Evolutionary conservation across 2,329 filamentous ascomycete genomes (phyloP), one percentile per base, ranked within the genome.

Genomic region (Monosporascus sp.): DNA sequence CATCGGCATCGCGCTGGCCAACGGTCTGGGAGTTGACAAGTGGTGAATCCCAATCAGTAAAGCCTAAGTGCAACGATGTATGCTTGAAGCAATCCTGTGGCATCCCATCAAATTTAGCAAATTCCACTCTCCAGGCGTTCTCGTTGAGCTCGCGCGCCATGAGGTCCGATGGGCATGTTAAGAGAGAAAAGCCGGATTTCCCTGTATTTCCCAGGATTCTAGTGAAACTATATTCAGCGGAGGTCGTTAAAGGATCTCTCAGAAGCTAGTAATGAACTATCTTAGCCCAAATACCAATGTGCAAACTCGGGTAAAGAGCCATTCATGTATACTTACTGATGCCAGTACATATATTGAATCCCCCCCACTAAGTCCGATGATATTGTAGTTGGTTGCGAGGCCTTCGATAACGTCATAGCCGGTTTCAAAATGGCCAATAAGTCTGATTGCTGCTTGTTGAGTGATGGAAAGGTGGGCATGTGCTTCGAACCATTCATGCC

Each of bases 151-250:
- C 22, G n/a, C 40, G 43, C 24, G 41, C 36, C 36, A 46, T 49
- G 3, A 41, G 44, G 5, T 45, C 19, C 26, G 22, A 3, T 5
- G 48, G 41, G 17, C 47, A 41, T 8, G 37, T 45, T 6, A 56
- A 48, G 17, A 54, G 53, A 6, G 50, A 41, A 8, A 49, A 51
- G 27, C 54, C 54, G 14, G 54, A 49, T 6, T 24, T 48, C 4
- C 54, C 54, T 17, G 47, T 52, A 37, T 56, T 56, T 43, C 54
- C 54, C 17, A 56, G 22, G 16, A 56, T 46, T 34, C 54, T 47
- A n/a, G 44, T 50, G 19, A 52, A 56, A 11, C 24, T 27, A 20
- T 56, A 41, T 9, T 36, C 24, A 0, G 14, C 24, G 5, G 7
- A 37, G 5, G 48, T 37, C n/a, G 9, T 8, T 38, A 11, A 14